Conservation (phyloP, 768 basidiomycete genomes). For the Lactarius evosmus region DNA sequence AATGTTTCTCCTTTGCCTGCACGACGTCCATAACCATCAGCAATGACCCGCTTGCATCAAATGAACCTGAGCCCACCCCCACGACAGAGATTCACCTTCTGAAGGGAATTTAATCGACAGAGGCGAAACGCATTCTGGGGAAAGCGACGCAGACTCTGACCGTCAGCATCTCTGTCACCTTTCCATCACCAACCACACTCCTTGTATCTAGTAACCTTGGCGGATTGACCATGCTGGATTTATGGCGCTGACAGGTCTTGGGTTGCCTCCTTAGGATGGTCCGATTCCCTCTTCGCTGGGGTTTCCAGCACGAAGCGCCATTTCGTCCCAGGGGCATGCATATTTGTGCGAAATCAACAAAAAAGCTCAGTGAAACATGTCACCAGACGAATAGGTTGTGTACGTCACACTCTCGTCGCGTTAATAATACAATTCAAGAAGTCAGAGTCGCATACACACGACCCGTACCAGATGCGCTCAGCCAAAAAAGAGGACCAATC, state of each 20-base stretch:
- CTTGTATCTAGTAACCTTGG: neutral
- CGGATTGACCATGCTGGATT: too few species aligned
- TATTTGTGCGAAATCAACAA: neutral
- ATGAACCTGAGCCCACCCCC: neutral
- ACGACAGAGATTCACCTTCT: conserved; percentile 14
- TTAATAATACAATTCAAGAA: neutral
- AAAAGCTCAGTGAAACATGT: neutral
- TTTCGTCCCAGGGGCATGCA: neutral
- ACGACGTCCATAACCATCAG: conserved; percentile 25
- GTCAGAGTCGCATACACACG: too few species aligned
- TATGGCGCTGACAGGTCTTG: too few species aligned
- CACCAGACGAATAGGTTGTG: neutral
- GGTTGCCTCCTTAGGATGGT: too few species aligned
- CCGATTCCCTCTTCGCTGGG: too few species aligned
- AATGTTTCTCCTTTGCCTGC: conserved; percentile 28
- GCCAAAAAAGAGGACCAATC: neutral
- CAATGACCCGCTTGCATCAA: conserved; percentile 2
- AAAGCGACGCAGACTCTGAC: conserved; percentile 7
- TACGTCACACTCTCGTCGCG: neutral
- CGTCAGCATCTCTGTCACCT: too few species aligned
- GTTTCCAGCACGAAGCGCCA: too few species aligned
- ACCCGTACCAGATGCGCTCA: neutral
- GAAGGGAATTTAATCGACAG: conserved; percentile 9
- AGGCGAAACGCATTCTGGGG: neutral
- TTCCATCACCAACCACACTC: too few species aligned